Base-by-base conservation (phyloP, 2,329 filamentous ascomycete species). In the Aspergillus versicolor region DNA sequence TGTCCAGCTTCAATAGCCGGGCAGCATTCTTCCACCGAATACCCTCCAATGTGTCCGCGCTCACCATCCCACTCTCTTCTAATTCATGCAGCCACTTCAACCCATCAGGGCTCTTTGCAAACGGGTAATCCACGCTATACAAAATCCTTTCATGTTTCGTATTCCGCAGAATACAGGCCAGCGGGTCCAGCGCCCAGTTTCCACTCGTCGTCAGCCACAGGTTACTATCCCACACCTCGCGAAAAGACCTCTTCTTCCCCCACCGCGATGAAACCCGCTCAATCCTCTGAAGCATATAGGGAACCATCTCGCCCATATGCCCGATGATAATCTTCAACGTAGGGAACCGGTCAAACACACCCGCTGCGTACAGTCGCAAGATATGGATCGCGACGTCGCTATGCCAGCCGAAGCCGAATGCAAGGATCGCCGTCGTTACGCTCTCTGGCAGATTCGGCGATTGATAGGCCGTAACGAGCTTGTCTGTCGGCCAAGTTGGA, bases 1-100 rank as follows among this genome's bases (percentile, higher is more conserved):
- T 19, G 17, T 47, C 13, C 27, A 47, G 8, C 11, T 15, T 34
- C 6, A 47, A 13, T 12, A 47, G 34, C 6, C 12, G 6, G 12
- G 44, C 44, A n/a, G 44, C 44, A 34, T 47, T 47, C 27, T 34
- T 47, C 44, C 44, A 47, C 22, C 44, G 44, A 34, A 47, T 47
- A 15, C 44, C 44, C 5, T 47, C 44, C 30, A 37, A 47, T 19
- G 11, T 30, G 30, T 47, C 44, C 17, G 13, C 9, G 15, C 27
- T 47, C n/a, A 37, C 44, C 27, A 47, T 47, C 17, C 44, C 30
- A 34, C 44, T 37, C n/a, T 34, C n/a, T 17, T 47, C 44, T 27
- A 47, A 30, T 17, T 47, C 44, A 6, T 47, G n/a, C 24, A 47
- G 15, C 44, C 44, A 47, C 27, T 47, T 47, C 44, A 47, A 7